Conservation (phyloP, 805 yeast species). For the Ogataea corticis region DNA sequence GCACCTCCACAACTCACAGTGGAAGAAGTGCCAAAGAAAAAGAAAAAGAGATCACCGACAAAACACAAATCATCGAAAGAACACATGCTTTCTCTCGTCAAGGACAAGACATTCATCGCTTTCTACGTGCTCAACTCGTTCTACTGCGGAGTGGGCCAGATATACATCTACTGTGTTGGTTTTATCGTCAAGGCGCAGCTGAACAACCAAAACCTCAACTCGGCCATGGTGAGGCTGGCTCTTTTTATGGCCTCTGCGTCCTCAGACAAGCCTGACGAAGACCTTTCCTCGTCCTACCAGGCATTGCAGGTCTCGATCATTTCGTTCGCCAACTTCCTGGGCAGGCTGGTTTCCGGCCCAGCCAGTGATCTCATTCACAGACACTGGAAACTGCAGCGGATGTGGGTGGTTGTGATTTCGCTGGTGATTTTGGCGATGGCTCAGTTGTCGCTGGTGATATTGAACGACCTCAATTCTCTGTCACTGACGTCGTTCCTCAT, state of each 20-base stretch:
- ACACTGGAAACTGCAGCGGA: conserved; percentile 52
- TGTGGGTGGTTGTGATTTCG: conserved; percentile 61
- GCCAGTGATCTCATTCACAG: conserved; percentile 60
- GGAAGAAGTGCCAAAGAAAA: neutral
- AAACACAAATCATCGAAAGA: conserved; percentile 19
- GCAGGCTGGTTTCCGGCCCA: conserved; percentile 65
- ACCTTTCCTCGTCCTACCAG: conserved; percentile 51
- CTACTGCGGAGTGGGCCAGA: conserved; percentile 66
- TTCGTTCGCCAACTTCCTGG: conserved; percentile 64
- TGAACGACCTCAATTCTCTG: conserved; percentile 44
- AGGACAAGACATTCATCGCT: conserved; percentile 42
- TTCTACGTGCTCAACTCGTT: conserved; percentile 58
- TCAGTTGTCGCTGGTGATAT: conserved; percentile 37
- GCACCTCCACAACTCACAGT: too few relatives aligned
- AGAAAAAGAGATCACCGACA: conserved; percentile 13
- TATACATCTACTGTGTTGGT: conserved; percentile 73
- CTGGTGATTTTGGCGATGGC: conserved; percentile 38
- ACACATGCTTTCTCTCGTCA: conserved; percentile 30
- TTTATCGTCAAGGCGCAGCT: conserved; percentile 58
- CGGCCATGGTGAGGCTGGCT: conserved; percentile 9
- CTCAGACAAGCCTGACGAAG: conserved; percentile 21
- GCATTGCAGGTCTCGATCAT: conserved; percentile 71
- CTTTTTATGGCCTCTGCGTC: conserved; percentile 3
- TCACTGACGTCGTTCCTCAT: conserved; percentile 52
- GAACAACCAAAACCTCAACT: conserved; percentile 24